A percentile compares a stretch with the other conserved stretches of the same genome.
These are phyloP conservation scores for Acorus calamus DNA, from an alignment of 106 monocot species.

Conservation along the genomic window DNA sequence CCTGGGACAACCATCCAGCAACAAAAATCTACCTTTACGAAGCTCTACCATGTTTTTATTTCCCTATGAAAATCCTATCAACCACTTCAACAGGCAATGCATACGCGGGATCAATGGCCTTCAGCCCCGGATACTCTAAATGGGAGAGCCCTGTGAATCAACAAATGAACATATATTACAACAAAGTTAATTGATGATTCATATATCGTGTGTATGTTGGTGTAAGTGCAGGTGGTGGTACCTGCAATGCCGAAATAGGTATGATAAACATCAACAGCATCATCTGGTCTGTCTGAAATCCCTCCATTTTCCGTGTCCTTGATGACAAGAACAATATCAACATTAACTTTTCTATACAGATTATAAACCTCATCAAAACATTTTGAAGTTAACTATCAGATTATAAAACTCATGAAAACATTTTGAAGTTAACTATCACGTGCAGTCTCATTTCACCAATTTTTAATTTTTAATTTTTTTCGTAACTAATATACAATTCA, in stretches of 20 bases:
- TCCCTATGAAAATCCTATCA: constrained; percentile 69
- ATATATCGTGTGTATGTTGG: too few species aligned
- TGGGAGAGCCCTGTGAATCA: constrained; percentile 67
- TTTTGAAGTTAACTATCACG: too few species aligned
- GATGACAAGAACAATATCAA: constrained; percentile 1
- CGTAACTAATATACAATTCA: too few species aligned
- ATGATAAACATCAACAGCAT: constrained; percentile 91
- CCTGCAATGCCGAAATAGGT: constrained; percentile 95
- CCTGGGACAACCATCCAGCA: too few species aligned
- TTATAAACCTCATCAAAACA: too few species aligned
- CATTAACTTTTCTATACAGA: too few species aligned
- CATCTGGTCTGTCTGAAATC: constrained; percentile 91
- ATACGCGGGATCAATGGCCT: constrained; percentile 88
- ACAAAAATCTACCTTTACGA: too few species aligned
- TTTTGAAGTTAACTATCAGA: too few species aligned
- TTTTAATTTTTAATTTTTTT: too few species aligned
- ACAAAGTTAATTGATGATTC: too few species aligned
- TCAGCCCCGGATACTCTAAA: constrained; percentile 85
- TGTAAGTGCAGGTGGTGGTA: constrained; percentile 2
- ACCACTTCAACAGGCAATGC: constrained; percentile 89
- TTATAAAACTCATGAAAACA: too few species aligned
- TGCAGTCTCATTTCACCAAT: too few species aligned
- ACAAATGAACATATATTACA: not conserved
- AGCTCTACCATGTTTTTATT: constrained; percentile 2
- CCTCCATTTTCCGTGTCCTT: constrained; percentile 95